phyloP scores from a whole-genome alignment of 768 basidiomycete species.

The Pleurotus djamor region DNA sequence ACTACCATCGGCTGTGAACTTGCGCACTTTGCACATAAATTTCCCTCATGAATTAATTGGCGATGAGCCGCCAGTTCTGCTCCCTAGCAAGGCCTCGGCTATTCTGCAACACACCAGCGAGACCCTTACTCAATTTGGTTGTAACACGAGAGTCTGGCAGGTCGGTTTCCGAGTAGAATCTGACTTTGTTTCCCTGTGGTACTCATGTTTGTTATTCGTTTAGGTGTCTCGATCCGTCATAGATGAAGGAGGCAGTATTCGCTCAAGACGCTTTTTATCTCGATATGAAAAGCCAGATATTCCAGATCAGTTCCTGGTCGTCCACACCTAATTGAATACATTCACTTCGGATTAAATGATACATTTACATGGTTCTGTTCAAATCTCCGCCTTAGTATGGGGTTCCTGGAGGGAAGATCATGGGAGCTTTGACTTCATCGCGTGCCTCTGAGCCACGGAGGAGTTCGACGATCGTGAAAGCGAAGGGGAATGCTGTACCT shows the following conservation, averaged over 20 bases:
- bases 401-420: slow-evolving; percentile 66
- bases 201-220: background rate
- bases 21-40: slow-evolving; percentile 64
- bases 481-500: slow-evolving; percentile 80
- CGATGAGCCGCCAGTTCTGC: slow-evolving; percentile 26
- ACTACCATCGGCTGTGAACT: slow-evolving; percentile 40
- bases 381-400: slow-evolving; percentile 19
- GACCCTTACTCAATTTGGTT: slow-evolving; percentile 61
- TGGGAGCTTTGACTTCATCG: slow-evolving; percentile 58
- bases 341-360: no score
- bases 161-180: slow-evolving; percentile 28
- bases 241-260: slow-evolving; percentile 34
- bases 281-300: slow-evolving; percentile 65
- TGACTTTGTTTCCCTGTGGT: background rate
- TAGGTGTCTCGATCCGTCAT: slow-evolving; percentile 46
- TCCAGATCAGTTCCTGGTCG: slow-evolving; percentile 72
- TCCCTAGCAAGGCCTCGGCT: slow-evolving; percentile 30
- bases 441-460: slow-evolving; percentile 65
- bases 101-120: slow-evolving; percentile 50
- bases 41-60: slow-evolving; percentile 31
- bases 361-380: no score
- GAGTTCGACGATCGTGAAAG: slow-evolving; percentile 70
- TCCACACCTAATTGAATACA: slow-evolving; percentile 38
- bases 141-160: slow-evolving; percentile 70
- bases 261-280: slow-evolving; percentile 33